Evolutionary conservation across 257 asterid species (phyloP).

Genomic region (Jacaranda copaia): DNA sequence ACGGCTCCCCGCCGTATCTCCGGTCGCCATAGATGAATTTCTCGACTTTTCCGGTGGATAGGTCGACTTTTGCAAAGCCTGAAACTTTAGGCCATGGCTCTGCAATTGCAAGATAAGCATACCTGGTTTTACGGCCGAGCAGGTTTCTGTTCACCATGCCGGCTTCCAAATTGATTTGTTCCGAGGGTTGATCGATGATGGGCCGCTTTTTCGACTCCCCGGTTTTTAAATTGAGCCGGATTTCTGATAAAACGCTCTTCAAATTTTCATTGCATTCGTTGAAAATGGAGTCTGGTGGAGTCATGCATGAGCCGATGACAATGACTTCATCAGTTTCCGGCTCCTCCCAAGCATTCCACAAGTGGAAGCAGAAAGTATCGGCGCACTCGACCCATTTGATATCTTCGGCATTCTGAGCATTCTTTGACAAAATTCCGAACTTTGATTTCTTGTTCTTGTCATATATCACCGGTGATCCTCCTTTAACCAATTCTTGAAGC

Average conservation of each 20-base stretch:
- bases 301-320: conserved; percentile 85
- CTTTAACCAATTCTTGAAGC: conserved; percentile 69
- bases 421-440: conserved; percentile 59
- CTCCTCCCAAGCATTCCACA: conserved; percentile 89
- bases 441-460: conserved; percentile 63
- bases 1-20: conserved; percentile 75
- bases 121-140: conserved; percentile 66
- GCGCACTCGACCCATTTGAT: conserved; percentile 63
- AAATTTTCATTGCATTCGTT: conserved; percentile 65
- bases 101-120: conserved; percentile 66
- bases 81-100: conserved; percentile 90
- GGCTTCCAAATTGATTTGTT: conserved; percentile 67
- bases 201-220: conserved; percentile 56
- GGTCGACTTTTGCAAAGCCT: conserved; percentile 74
- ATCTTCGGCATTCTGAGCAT: conserved; percentile 36
- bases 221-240: conserved; percentile 65
- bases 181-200: conserved; percentile 35
- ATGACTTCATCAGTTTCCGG: conserved; percentile 65
- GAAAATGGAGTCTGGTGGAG: conserved; percentile 76
- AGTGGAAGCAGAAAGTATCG: conserved; percentile 69
- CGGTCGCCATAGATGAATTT: conserved; percentile 56
- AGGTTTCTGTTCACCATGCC: conserved; percentile 75
- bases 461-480: conserved; percentile 70
- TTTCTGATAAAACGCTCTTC: conserved; percentile 58
- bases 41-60: conserved; percentile 49